A percentile compares a stretch with the other conserved stretches of the same genome.
Evolutionary conservation across 805 yeast species (phyloP).

Genomic region (Candida piceae): DNA sequence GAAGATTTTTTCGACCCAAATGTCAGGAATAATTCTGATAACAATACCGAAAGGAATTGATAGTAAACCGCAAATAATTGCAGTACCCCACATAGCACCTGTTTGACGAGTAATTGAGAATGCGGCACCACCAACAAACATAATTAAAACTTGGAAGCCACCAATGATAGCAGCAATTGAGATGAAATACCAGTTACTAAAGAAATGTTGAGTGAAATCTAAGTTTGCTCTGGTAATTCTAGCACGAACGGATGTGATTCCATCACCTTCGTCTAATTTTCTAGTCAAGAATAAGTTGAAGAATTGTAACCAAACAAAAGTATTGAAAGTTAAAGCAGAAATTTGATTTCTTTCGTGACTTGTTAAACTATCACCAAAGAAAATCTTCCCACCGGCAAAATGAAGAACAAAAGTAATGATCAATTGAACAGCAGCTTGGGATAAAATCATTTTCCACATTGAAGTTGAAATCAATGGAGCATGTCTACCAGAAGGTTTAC

Average conservation of each 20-base stretch:
- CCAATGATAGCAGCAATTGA: constrained; percentile 69
- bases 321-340: constrained; percentile 84
- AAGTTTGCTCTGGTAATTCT: constrained; percentile 61
- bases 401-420: constrained; percentile 74
- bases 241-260: constrained; percentile 48
- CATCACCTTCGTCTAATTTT: constrained; percentile 84
- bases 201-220: constrained; percentile 78
- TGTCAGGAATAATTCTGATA: constrained; percentile 79
- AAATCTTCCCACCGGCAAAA: constrained; percentile 66
- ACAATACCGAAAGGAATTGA: constrained; percentile 78
- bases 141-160: constrained; percentile 80
- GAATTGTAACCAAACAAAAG: constrained; percentile 97
- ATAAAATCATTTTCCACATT: constrained; percentile 98
- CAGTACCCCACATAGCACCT: constrained; percentile 85
- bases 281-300: constrained; percentile 90
- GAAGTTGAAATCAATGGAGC: constrained; percentile 79
- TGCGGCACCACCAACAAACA: constrained; percentile 97
- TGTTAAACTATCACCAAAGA: constrained; percentile 36
- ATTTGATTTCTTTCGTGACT: constrained; percentile 52
- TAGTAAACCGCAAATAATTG: constrained; percentile 72
- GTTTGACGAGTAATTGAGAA: constrained; percentile 79
- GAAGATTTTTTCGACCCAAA: constrained; percentile 59
- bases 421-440: constrained; percentile 79
- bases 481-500: constrained; percentile 79
- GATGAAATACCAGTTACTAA: constrained; percentile 78